phyloP scores from a whole-genome alignment of 306 rosid genomes.

The Amphicarpaea edgeworthii region DNA sequence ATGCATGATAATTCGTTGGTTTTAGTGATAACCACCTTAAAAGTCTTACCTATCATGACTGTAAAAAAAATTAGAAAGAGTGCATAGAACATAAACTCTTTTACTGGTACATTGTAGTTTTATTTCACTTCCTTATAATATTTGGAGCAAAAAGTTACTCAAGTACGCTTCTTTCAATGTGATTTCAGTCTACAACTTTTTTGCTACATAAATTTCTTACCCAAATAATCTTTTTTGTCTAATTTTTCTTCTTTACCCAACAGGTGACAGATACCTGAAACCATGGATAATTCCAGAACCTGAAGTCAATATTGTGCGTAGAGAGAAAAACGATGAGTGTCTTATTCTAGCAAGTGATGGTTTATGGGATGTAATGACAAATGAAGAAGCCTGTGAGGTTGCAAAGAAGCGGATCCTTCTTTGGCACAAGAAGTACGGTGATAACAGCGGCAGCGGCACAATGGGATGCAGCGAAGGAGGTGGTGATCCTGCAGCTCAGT shows the following conservation, averaged over 20 bases:
- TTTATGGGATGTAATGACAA: conserved; percentile 84
- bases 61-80: too few relatives aligned
- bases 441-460: conserved; percentile 36
- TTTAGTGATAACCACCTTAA: too few relatives aligned
- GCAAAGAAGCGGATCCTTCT: conserved; percentile 78
- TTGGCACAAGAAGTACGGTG: conserved; percentile 77
- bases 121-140: background rate
- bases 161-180: background rate
- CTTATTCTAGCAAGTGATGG: conserved; percentile 85
- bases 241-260: conserved; percentile 28
- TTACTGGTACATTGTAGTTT: too few relatives aligned
- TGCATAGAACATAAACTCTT: too few relatives aligned
- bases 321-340: conserved; percentile 77
- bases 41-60: too few relatives aligned
- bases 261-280: conserved; percentile 83
- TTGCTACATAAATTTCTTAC: background rate
- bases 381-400: conserved; percentile 82
- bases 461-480: conserved; percentile 44
- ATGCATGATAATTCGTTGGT: too few relatives aligned
- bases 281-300: conserved; percentile 89
- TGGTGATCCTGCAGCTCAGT: conserved; percentile 78
- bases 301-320: conserved; percentile 58
- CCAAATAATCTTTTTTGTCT: background rate
- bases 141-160: background rate
- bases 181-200: background rate